Evolutionary conservation across 768 basidiomycete species (phyloP), one percentile per base, ranked within the genome.

Genomic region (Inosperma sp.): DNA sequence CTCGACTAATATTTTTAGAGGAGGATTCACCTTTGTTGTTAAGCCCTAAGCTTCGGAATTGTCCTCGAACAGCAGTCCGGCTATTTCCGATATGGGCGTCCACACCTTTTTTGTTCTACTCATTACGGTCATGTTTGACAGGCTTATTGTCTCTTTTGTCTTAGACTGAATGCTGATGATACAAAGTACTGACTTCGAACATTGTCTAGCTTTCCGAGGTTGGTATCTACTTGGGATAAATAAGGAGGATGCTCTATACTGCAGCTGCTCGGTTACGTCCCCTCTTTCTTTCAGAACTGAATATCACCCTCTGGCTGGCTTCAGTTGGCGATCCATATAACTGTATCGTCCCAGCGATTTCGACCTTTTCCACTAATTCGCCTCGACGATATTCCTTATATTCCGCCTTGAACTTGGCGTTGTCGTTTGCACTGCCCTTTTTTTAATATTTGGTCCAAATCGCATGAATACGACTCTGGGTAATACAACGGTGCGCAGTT

Each of bases 241-340:
- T 8, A n/a, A 8, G 30, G 8, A 31, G 30, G 30, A 31, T 31
- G n/a, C n/a, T 31, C 30, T 31, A 31, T n/a, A n/a, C 8, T 31
- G 30, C 30, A 31, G 2, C 26, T 19, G 8, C 26, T 27, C 26
- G 25, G 25, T 41, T 41, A 7, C 27, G n/a, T 30, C 17, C 42
- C 7, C 27, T 14, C 22, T 23, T 25, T 39, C 26, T 42, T 30
- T 49, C 30, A 36, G 43, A 47, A 31, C 43, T 29, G 36, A 40
- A 41, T 51, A 54, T 52, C 53, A 49, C 50, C 53, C 49, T 39
- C 56, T 56, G 56, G 56, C 56, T 59, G 58, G 56, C 36, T 45
- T 49, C 49, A 51, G 55, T 56, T 49, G 57, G 58, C 58, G 58
- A 59, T 59, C 56, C 41, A 43, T 30, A 43, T n/a, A 23, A n/a